Evolutionary conservation across 73 alveolate species (phyloP).

Genomic region (Symbiodinium natans): DNA sequence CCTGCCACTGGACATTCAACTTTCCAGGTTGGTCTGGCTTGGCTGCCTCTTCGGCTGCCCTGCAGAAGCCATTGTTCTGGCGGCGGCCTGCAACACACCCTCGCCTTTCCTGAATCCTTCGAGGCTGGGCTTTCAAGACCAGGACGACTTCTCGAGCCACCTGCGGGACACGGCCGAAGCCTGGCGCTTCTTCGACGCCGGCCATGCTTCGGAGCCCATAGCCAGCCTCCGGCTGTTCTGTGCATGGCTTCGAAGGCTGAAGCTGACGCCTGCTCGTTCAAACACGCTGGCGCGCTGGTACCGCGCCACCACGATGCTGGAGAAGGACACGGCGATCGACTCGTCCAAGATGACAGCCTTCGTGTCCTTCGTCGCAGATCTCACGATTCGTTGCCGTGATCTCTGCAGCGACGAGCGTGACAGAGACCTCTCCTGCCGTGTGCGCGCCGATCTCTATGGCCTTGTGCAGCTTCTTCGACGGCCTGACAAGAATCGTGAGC

Average conservation of each 20-base stretch:
- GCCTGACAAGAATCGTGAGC: conserved; percentile 68
- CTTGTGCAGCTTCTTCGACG: conserved; percentile 66
- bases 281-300: conserved; percentile 44
- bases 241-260: conserved; percentile 61
- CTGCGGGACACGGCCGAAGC: conserved; percentile 17
- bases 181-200: conserved; percentile 87
- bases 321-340: conserved; percentile 26
- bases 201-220: conserved; percentile 71
- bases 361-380: conserved; percentile 82
- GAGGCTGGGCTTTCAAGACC: conserved; percentile 79
- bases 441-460: conserved; percentile 58
- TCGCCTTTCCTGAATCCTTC: conserved; percentile 83
- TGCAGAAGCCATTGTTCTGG: conserved; percentile 63
- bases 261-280: conserved; percentile 39
- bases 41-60: conserved; percentile 88
- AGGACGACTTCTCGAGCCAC: conserved; percentile 34
- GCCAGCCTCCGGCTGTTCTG: conserved; percentile 47
- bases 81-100: conserved; percentile 69
- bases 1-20: conserved; percentile 60
- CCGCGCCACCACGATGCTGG: conserved; percentile 84
- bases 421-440: background rate
- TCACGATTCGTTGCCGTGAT: conserved; percentile 80
- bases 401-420: conserved; percentile 53
- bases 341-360: conserved; percentile 49
- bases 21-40: conserved; percentile 66